Evolutionary conservation across 805 yeast genomes (phyloP), one percentile per base, ranked within the genome.

Genomic region (Deakozyma indianensis): DNA sequence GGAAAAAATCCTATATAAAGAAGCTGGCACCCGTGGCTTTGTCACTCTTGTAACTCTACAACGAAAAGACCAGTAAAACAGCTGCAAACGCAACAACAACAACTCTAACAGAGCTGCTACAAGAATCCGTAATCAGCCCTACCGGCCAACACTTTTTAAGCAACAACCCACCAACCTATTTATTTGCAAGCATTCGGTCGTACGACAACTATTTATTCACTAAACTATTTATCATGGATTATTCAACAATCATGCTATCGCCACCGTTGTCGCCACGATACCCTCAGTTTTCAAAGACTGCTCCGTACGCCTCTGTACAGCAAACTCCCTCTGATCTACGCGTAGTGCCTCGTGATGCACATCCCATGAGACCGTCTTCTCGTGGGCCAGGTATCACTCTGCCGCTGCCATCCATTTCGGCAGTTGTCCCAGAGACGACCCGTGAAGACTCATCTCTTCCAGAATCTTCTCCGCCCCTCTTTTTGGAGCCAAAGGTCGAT

Each of bases 201-300:
- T n/a, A n/a, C n/a, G n/a, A 32, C 38, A 9, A 5, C 38, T 32
- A 32, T 32, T 32, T 32, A 32, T 32, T 32, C 18, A 11, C n/a
- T n/a, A n/a, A n/a, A n/a, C 4, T n/a, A 32, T 7, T 9, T n/a
- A n/a, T n/a, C n/a, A 32, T 32, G 38, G 38, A 32, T n/a, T 32
- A 32, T 32, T 32, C 51, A 5, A 42, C 48, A 20, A 46, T 48
- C 23, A 52, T 52, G 48, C 45, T 50, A 14, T 52, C 55, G 23
- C 55, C 55, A 7, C 55, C 55, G 1, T 42, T 50, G 28, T 52
- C 55, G 32, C 55, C 55, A 2, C n/a, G n/a, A 25, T 49, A 50
- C 35, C 55, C 55, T 11, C 49, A 47, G 44, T 43, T 35, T 40
- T 49, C 49, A 3, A 16, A n/a, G 24, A 23, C 35, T 16, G 43